phyloP scores from a whole-genome alignment of 2,329 filamentous ascomycete genomes.

The Dactylellina leptospora region DNA sequence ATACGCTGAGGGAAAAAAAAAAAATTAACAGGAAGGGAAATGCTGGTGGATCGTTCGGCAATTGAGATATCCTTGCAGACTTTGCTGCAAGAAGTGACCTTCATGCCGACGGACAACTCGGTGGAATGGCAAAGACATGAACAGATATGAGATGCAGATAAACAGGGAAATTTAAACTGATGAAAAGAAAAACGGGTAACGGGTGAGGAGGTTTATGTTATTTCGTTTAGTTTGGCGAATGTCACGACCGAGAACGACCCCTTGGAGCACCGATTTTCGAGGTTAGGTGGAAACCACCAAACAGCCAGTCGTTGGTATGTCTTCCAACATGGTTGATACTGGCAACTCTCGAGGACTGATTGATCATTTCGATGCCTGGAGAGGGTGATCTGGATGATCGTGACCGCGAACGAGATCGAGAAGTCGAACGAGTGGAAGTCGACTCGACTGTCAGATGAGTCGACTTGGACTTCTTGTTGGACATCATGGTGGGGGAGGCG shows the following conservation, averaged over 20 bases:
- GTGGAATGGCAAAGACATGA: no score
- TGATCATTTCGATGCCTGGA: constrained; percentile 28
- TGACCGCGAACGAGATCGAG: constrained; percentile 23
- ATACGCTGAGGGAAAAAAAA: neutral
- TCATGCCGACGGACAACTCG: constrained; percentile 5
- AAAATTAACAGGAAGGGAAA: neutral
- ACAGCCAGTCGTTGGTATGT: constrained; percentile 53
- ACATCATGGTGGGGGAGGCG: constrained; percentile 12
- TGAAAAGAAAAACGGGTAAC: neutral
- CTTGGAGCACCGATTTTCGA: constrained; percentile 44
- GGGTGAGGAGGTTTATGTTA: neutral
- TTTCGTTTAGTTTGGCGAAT: neutral
- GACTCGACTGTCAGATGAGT: constrained; percentile 40
- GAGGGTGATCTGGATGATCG: constrained; percentile 22
- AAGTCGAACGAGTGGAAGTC: constrained; percentile 10
- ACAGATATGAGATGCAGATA: neutral
- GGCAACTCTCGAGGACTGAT: constrained; percentile 35
- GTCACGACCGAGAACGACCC: constrained; percentile 34
- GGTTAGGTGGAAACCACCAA: constrained; percentile 50
- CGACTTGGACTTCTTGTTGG: constrained; percentile 37
- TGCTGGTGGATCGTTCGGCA: constrained; percentile 15
- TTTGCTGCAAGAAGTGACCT: neutral
- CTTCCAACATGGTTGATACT: constrained; percentile 51
- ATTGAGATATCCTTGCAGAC: no score
- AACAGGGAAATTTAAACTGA: no score